Evolutionary conservation across 2,329 filamentous ascomycete species (phyloP).

Genomic region (Rutstroemia sp.): DNA sequence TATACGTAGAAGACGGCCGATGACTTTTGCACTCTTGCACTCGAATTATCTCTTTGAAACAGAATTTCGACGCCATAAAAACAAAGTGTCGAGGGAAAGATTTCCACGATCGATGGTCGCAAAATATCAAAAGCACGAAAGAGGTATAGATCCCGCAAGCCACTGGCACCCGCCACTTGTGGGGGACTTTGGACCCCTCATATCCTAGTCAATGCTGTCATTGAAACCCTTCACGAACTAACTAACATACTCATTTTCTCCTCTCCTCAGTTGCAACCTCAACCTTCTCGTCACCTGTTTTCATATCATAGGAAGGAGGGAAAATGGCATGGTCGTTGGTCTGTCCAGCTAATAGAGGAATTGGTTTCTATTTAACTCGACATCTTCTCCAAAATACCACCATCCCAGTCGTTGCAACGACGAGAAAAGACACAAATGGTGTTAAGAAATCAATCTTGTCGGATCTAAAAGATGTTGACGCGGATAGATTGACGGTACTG

Average conservation of each 20-base stretch:
- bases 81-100: background rate
- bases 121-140: background rate
- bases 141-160: conserved; percentile 1
- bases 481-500: conserved; percentile 42
- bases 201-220: conserved; percentile 6
- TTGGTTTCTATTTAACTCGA: conserved; percentile 54
- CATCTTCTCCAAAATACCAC: conserved; percentile 49
- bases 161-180: conserved; percentile 8
- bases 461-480: conserved; percentile 36
- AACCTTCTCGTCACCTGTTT: too few relatives aligned
- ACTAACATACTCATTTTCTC: background rate
- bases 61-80: background rate
- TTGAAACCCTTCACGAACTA: background rate
- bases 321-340: conserved; percentile 35
- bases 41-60: too few relatives aligned
- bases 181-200: background rate
- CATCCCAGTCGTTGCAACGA: conserved; percentile 53
- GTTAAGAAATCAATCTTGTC: conserved; percentile 42
- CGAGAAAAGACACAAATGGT: conserved; percentile 43
- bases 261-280: background rate
- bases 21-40: too few relatives aligned
- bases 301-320: background rate
- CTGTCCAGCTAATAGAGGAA: conserved; percentile 54
- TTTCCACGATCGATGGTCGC: background rate
- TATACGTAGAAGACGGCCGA: too few relatives aligned